Percentiles rank a stretch among this genome's conserved stretches.
These are phyloP conservation scores for Betula pendula DNA, from an alignment of 306 rosid species.

Conservation along the genomic window DNA sequence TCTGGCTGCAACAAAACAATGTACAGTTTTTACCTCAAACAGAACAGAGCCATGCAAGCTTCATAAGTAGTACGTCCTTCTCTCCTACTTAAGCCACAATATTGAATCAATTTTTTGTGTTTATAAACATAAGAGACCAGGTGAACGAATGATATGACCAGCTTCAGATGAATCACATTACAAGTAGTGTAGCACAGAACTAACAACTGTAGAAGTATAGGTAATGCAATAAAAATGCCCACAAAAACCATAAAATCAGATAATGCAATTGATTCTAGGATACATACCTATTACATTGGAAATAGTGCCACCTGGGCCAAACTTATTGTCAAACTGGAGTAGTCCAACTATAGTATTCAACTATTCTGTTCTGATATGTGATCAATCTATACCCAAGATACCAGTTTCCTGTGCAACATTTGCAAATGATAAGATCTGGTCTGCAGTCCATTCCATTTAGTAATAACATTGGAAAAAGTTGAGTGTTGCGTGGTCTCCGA, in stretches of 20 bases:
- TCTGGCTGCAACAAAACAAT: neutral
- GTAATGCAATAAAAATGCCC: neutral
- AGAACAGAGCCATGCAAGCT: slow-evolving; percentile 15
- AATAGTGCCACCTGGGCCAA: neutral
- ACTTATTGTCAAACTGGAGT: neutral
- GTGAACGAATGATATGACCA: neutral
- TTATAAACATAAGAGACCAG: slow-evolving; percentile 5
- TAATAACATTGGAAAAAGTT: no score
- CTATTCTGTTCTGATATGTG: neutral
- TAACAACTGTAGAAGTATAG: neutral
- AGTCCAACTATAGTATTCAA: neutral
- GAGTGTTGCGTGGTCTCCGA: no score
- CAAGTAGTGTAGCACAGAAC: neutral
- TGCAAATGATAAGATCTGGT: neutral
- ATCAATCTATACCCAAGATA: neutral
- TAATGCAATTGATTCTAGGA: neutral
- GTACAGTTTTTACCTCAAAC: slow-evolving; percentile 10
- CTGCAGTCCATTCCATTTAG: neutral
- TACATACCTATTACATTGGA: neutral
- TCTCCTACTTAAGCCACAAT: neutral
- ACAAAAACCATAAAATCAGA: neutral
- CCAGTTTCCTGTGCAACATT: neutral
- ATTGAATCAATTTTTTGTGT: slow-evolving; percentile 12
- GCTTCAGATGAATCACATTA: slow-evolving; percentile 6
- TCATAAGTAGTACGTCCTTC: neutral